Evolutionary conservation across 129 eudicot species (phyloP).

Genomic region (Tagetes patula): DNA sequence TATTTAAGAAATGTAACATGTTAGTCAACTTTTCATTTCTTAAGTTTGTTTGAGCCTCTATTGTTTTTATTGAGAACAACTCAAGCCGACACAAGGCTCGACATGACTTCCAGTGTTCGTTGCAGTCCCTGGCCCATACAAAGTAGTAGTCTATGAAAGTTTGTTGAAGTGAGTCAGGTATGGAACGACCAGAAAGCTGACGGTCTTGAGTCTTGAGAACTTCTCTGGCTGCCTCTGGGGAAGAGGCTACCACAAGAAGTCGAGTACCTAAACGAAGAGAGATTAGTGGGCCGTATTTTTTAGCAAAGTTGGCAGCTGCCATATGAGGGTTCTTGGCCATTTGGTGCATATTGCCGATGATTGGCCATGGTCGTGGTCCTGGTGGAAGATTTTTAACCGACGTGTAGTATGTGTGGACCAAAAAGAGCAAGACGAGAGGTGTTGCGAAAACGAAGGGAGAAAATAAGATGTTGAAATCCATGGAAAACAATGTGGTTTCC

Average conservation of each 20-base stretch:
- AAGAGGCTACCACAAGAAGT: slow-evolving; percentile 10
- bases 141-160: slow-evolving; percentile 4
- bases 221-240: slow-evolving; percentile 6
- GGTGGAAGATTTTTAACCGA: background rate
- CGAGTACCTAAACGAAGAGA: background rate
- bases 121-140: slow-evolving; percentile 4
- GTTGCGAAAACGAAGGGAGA: background rate
- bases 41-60: background rate
- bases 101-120: background rate
- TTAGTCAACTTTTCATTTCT: background rate
- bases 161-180: slow-evolving; percentile 5
- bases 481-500: background rate
- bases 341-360: slow-evolving; percentile 12
- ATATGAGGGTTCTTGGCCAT: slow-evolving; percentile 4
- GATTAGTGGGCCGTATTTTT: slow-evolving; percentile 3
- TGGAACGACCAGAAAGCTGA: slow-evolving; percentile 11
- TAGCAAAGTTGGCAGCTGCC: background rate
- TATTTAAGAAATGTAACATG: background rate
- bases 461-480: background rate
- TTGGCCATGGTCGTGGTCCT: slow-evolving; percentile 12
- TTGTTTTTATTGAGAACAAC: background rate
- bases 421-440: background rate
- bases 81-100: background rate
- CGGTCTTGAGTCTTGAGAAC: slow-evolving; percentile 2
- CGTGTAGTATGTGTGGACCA: background rate